Conservation (phyloP, 768 basidiomycete species). For the Serendipita indica region DNA sequence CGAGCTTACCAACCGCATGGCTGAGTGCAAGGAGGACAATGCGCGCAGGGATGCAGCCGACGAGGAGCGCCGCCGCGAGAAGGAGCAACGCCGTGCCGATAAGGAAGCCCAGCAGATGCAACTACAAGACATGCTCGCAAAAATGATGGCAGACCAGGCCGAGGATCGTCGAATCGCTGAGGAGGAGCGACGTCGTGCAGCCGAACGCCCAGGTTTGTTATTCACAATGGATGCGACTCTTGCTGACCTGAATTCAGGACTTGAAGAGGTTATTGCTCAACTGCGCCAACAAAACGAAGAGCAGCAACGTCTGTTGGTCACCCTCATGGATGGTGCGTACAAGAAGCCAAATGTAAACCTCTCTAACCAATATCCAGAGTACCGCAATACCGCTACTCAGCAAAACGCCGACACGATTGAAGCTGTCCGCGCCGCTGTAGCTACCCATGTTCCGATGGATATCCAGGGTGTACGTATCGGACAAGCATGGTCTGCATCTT, state of each 20-base stretch:
- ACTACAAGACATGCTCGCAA: slow-evolving; percentile 36
- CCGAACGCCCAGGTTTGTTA: slow-evolving; percentile 43
- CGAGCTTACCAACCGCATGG: slow-evolving; percentile 60
- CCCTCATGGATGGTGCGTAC: slow-evolving; percentile 23
- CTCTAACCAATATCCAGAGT: slow-evolving; percentile 13
- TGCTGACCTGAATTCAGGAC: slow-evolving; percentile 25
- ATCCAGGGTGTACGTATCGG: slow-evolving; percentile 45
- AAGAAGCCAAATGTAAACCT: background rate
- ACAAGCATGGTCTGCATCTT: background rate
- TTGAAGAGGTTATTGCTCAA: slow-evolving; percentile 46
- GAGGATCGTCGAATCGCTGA: slow-evolving; percentile 8
- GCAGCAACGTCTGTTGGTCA: slow-evolving; percentile 39
- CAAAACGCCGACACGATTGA: slow-evolving; percentile 55
- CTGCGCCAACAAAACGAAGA: slow-evolving; percentile 44
- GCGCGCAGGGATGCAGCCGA: slow-evolving; percentile 43
- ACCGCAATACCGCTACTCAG: background rate
- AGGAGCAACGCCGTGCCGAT: slow-evolving; percentile 39
- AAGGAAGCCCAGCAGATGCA: slow-evolving; percentile 45
- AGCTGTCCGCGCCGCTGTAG: slow-evolving; percentile 53
- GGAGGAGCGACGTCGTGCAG: slow-evolving; percentile 23
- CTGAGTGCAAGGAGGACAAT: slow-evolving; percentile 46
- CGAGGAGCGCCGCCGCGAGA: slow-evolving; percentile 51
- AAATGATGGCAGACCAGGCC: background rate
- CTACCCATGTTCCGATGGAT: slow-evolving; percentile 69
- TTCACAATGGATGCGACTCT: slow-evolving; percentile 14